phyloP scores from a whole-genome alignment of 2,329 filamentous ascomycete genomes.

The Colletotrichum lupini region DNA sequence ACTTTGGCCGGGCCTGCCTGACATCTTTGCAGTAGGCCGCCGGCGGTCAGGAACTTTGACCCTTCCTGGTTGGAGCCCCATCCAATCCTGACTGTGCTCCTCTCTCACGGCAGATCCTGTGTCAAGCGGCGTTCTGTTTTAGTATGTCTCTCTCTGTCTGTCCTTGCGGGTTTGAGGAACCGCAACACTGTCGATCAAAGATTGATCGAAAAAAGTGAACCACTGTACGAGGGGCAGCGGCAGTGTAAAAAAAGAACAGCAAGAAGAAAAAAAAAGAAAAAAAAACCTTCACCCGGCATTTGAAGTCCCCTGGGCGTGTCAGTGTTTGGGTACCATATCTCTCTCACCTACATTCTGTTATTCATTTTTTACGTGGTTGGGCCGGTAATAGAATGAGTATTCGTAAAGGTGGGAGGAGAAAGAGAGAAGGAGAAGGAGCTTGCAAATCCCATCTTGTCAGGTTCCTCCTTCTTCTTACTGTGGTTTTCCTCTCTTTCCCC shows the following conservation, averaged over 20 bases:
- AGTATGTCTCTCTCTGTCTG: not conserved
- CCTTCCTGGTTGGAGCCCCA: not conserved
- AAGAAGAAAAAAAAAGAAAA: not conserved
- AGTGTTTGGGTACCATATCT: not conserved
- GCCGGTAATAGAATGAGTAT: not conserved
- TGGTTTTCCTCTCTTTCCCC: not conserved
- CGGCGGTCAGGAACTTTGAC: constrained; percentile 5
- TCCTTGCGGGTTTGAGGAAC: not conserved
- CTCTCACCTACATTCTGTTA: not conserved
- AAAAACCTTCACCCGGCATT: not conserved
- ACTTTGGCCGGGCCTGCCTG: not conserved
- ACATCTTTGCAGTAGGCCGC: not conserved
- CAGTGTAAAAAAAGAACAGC: constrained; percentile 2
- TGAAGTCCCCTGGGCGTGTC: not conserved
- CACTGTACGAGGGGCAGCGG: constrained; percentile 2
- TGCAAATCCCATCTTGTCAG: constrained; percentile 2
- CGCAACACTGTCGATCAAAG: not conserved
- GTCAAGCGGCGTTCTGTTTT: not conserved
- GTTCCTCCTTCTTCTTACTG: constrained; percentile 13
- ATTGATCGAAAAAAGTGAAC: not conserved
- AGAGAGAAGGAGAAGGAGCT: not conserved
- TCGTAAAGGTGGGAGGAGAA: not conserved
- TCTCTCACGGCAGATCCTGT: constrained; percentile 2
- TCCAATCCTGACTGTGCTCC: not conserved
- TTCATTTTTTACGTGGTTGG: constrained; percentile 7